phyloP scores from a whole-genome alignment of 805 yeast species.

The Cyberlindnera petersonii region DNA sequence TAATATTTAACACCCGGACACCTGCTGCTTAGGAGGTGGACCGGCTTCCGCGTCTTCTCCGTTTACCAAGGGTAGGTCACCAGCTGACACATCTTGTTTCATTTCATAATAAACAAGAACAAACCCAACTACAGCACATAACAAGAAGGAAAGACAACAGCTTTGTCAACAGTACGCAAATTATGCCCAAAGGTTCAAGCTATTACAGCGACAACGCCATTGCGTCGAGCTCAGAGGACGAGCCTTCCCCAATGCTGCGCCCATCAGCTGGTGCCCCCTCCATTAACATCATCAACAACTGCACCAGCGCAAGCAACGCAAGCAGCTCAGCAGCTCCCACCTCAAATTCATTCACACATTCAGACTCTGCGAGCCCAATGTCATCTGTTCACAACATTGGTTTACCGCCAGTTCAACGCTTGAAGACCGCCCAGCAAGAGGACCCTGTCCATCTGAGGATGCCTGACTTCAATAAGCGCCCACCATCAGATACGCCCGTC shows the following conservation, averaged over 20 bases:
- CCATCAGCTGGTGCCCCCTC: constrained; percentile 14
- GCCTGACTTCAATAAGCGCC: constrained; percentile 63
- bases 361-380: constrained; percentile 5
- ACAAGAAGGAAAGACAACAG: too few species aligned
- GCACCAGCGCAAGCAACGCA: constrained; percentile 1
- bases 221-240: constrained; percentile 25
- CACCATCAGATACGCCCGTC: constrained; percentile 72
- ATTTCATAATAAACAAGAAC: neutral
- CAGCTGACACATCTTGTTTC: too few species aligned
- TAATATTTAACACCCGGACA: too few species aligned
- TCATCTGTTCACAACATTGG: constrained; percentile 1
- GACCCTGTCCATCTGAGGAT: constrained; percentile 3
- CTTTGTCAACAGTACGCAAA: too few species aligned
- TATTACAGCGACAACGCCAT: constrained; percentile 24
- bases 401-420: neutral
- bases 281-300: neutral
- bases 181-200: constrained; percentile 3
- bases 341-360: neutral
- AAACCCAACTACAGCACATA: too few species aligned
- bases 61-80: too few species aligned
- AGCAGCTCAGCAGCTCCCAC: constrained; percentile 3
- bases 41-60: too few species aligned
- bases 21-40: too few species aligned
- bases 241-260: constrained; percentile 14
- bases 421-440: neutral